Percentiles rank a stretch among this genome's conserved stretches.
Conservation (phyloP, 2,329 filamentous ascomycete genomes). For the Ophiostoma perfectum region DNA sequence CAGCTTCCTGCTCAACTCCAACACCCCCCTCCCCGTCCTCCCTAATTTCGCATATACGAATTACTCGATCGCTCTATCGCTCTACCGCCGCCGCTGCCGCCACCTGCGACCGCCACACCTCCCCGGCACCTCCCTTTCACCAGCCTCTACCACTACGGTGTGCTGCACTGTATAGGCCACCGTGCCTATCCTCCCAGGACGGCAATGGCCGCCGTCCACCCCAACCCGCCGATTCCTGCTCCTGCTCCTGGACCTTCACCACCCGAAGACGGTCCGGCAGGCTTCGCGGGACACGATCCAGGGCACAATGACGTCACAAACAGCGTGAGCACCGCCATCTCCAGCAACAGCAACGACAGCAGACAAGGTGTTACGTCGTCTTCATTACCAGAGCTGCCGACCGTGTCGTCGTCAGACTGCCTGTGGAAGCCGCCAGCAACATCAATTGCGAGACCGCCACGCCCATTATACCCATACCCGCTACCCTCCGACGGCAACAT, state of each 20-base stretch:
- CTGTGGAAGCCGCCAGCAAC: conserved; percentile 2
- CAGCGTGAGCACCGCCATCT: not conserved
- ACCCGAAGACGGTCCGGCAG: not conserved
- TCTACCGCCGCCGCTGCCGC: too few species aligned
- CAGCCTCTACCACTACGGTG: not conserved
- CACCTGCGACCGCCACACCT: too few species aligned
- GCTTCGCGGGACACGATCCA: conserved; percentile 5
- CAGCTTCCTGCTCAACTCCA: not conserved
- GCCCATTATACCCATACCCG: not conserved
- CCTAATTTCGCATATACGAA: too few species aligned
- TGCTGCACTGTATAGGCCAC: conserved; percentile 7
- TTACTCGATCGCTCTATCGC: too few species aligned
- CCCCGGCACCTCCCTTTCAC: not conserved
- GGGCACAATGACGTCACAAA: conserved; percentile 22
- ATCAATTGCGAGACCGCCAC: not conserved
- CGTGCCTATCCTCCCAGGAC: not conserved
- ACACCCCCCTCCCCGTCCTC: too few species aligned
- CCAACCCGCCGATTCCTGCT: conserved; percentile 17
- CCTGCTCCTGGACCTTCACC: not conserved
- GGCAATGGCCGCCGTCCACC: conserved; percentile 21
- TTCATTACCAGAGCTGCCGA: conserved; percentile 9
- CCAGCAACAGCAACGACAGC: conserved; percentile 12
- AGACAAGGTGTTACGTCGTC: not conserved
- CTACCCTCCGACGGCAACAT: conserved; percentile 2
- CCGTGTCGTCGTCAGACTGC: not conserved